Evolutionary conservation across 1,284 basidiomycete genomes (phyloP).

Genomic region (Cerrena zonata): DNA sequence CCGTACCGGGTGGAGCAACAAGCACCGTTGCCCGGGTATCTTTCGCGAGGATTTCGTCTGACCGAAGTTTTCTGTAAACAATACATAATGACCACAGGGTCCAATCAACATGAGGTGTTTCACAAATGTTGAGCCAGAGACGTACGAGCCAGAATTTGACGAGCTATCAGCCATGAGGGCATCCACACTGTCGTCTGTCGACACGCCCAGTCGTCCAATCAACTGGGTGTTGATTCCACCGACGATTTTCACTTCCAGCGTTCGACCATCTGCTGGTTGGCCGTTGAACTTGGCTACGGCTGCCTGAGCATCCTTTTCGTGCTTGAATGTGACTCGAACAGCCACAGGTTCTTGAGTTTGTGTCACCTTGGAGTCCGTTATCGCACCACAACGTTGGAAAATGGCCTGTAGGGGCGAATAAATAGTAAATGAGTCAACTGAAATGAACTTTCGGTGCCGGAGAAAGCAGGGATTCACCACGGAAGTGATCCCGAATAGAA

Average conservation of each 20-base stretch:
- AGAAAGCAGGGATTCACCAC: background rate
- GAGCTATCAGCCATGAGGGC: slow-evolving; percentile 49
- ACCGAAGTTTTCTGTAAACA: slow-evolving; percentile 71
- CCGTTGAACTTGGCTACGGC: slow-evolving; percentile 74
- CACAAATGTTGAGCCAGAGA: slow-evolving; percentile 16
- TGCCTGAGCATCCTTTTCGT: slow-evolving; percentile 53
- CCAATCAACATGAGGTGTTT: background rate
- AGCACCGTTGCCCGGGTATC: slow-evolving; percentile 68
- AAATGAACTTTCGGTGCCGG: background rate
- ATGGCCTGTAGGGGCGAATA: slow-evolving; percentile 50
- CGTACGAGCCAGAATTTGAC: slow-evolving; percentile 52
- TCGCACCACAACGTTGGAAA: slow-evolving; percentile 73
- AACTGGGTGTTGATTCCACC: slow-evolving; percentile 51
- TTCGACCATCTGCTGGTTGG: slow-evolving; percentile 76
- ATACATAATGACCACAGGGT: background rate
- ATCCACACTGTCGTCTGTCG: slow-evolving; percentile 63
- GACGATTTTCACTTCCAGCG: slow-evolving; percentile 60
- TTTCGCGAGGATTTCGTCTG: slow-evolving; percentile 65
- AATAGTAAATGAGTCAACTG: background rate
- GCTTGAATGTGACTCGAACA: slow-evolving; percentile 73
- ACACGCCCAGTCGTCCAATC: slow-evolving; percentile 49
- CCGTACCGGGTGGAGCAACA: slow-evolving; percentile 62
- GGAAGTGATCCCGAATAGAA: slow-evolving; percentile 1
- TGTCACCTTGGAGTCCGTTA: slow-evolving; percentile 46
- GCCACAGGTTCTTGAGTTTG: slow-evolving; percentile 41